Evolutionary conservation across 129 eudicot genomes (phyloP), one percentile per base, ranked within the genome.

Genomic region (Deinandra increscens): DNA sequence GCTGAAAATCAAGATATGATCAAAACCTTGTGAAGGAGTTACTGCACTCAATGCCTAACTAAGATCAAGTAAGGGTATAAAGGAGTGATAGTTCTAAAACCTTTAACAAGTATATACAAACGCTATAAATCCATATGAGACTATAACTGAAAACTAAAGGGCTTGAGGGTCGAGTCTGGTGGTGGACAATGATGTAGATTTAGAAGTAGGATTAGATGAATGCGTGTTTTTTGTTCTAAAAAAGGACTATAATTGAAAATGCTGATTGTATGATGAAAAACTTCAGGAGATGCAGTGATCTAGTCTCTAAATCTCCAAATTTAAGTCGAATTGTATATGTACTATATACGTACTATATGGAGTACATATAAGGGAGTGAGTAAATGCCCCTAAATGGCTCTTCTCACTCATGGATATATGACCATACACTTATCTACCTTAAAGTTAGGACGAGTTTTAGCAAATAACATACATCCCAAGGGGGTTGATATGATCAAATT

Each of bases 1-100:
- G 73, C 98, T 92, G 88, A 75, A 73, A 75, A 56, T 56, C 19
- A 51, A 70, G 72, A 69, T 74, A 48, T 19, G 17, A 33, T 31
- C 49, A 51, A 56, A 12, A 63, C 44, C 72, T 69, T 64, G 59
- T 45, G 59, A 58, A 34, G 60, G 59, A 12, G 37, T 53, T 53
- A 70, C 39, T 5, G 18, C 23, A 42, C 50, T 44, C 62, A 41
- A 39, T 42, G 58, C 43, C 20, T n/a, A 37, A 46, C 42, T 60
- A 43, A 26, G 71, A 70, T 61, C 53, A 62, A 20, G 48, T 61
- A 19, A 38, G 70, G 55, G 26, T 13, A 9, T n/a, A 43, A 37
- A 43, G 20, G 9, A 65, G 29, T 31, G 39, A 38, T 38, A 37
- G 68, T 62, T 13, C 31, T 14, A 18, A 7, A 72, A 15, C 18